Conservation (phyloP, 2,329 filamentous ascomycete species). For the Penicillium vulpinum region DNA sequence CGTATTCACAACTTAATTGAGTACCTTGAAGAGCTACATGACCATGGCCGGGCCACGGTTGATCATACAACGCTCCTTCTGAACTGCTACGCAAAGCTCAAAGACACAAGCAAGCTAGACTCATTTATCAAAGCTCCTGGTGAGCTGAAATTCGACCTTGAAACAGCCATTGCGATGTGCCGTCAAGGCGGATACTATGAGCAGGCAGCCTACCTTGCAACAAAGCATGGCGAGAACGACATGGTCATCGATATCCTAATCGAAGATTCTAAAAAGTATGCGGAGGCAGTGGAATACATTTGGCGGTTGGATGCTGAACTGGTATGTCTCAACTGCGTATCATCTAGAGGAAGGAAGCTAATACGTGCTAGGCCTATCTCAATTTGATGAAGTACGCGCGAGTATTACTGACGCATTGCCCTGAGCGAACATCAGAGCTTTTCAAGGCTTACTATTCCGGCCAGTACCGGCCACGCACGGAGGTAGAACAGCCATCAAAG, state of each 20-base stretch:
- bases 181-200: conserved; percentile 95
- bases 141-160: conserved; percentile 92
- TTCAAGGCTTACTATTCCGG: conserved; percentile 97
- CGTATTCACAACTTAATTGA: conserved; percentile 96
- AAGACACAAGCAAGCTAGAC: conserved; percentile 94
- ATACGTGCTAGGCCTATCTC: conserved; percentile 66
- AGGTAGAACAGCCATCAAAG: conserved; percentile 57
- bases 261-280: conserved; percentile 89
- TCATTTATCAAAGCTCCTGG: conserved; percentile 89
- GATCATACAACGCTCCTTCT: conserved; percentile 93
- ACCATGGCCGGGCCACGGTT: conserved; percentile 86
- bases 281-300: conserved; percentile 86
- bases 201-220: conserved; percentile 91
- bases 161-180: conserved; percentile 97
- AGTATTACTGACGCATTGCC: conserved; percentile 83
- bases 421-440: conserved; percentile 75
- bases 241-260: conserved; percentile 94
- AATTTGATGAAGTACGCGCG: conserved; percentile 95
- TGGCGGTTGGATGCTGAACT: conserved; percentile 78
- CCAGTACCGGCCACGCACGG: conserved; percentile 68
- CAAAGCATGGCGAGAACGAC: conserved; percentile 90
- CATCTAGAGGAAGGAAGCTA: conserved; percentile 24
- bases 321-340: conserved; percentile 52
- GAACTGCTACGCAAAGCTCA: conserved; percentile 97
- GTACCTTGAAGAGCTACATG: conserved; percentile 93